A percentile compares a stretch with the other conserved stretches of the same genome.
phyloP scores from a whole-genome alignment of 202 grass and related monocot genomes.

The Setaria viridis region DNA sequence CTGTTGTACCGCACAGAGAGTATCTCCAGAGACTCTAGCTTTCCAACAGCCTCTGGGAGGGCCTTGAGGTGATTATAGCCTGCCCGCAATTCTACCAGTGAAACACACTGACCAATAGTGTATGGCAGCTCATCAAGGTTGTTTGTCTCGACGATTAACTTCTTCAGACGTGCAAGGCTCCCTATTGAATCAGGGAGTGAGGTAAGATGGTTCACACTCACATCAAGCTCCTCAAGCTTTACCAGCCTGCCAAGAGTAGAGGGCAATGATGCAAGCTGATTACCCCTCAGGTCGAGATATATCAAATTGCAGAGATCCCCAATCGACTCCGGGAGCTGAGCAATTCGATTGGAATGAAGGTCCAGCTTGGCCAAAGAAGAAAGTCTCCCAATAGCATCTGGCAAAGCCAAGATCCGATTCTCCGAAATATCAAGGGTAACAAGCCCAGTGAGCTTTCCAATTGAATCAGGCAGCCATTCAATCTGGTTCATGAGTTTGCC shows the following conservation, averaged over 20 bases:
- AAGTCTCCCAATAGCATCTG: constrained; percentile 77
- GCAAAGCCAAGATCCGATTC: constrained; percentile 72
- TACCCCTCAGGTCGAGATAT: constrained; percentile 76
- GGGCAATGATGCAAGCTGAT: constrained; percentile 76
- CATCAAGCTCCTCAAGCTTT: constrained; percentile 89
- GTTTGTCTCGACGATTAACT: constrained; percentile 81
- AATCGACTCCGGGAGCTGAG: constrained; percentile 72
- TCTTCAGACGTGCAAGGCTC: constrained; percentile 75
- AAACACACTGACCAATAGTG: constrained; percentile 85
- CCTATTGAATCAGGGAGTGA: constrained; percentile 85
- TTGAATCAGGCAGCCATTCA: constrained; percentile 94
- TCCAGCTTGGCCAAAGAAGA: constrained; percentile 86
- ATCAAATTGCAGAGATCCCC: constrained; percentile 78
- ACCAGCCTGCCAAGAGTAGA: constrained; percentile 68
- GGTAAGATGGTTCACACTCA: constrained; percentile 70
- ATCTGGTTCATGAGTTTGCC: constrained; percentile 78
- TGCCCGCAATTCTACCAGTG: constrained; percentile 72
- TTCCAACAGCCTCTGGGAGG: constrained; percentile 94
- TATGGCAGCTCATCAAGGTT: constrained; percentile 90
- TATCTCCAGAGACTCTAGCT: constrained; percentile 83
- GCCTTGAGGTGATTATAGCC: constrained; percentile 90
- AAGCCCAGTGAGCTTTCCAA: constrained; percentile 84
- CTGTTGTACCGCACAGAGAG: constrained; percentile 94
- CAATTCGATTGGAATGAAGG: constrained; percentile 79
- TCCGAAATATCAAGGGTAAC: constrained; percentile 86